Conservation (phyloP, 208 protist genomes). For the Crithidia thermophila region DNA sequence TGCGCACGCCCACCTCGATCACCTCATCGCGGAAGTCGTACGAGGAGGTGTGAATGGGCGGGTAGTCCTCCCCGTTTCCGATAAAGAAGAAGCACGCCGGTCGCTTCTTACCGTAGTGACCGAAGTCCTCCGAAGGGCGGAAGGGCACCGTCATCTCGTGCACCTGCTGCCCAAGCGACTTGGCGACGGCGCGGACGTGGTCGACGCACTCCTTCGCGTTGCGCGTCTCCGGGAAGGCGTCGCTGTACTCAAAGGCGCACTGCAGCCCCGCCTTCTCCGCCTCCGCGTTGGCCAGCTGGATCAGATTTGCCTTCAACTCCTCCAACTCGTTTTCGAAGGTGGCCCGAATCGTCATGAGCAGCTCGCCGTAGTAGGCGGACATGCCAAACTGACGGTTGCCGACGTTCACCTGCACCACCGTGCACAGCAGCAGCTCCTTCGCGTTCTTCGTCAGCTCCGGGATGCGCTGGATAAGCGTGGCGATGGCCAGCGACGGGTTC, state of each 20-base stretch:
- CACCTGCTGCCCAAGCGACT: conserved; percentile 20
- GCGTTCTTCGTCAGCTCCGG: conserved; percentile 39
- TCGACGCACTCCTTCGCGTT: conserved; percentile 42
- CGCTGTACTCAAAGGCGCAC: conserved; percentile 44
- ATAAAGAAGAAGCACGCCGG: conserved; percentile 47
- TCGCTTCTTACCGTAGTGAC: conserved; percentile 43
- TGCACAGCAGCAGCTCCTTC: conserved; percentile 43
- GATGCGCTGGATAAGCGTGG: conserved; percentile 39
- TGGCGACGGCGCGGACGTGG: conserved; percentile 38
- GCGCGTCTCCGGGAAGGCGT: conserved; percentile 48
- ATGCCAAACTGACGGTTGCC: conserved; percentile 51
- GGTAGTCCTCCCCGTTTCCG: conserved; percentile 41
- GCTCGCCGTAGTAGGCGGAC: conserved; percentile 48
- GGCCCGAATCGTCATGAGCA: conserved; percentile 46
- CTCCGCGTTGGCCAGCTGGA: conserved; percentile 22
- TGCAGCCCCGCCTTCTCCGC: conserved; percentile 26
- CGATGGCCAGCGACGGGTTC: conserved; percentile 43
- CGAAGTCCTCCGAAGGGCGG: conserved; percentile 48
- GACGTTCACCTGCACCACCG: conserved; percentile 49
- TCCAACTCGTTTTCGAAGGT: conserved; percentile 42
- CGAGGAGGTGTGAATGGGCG: conserved; percentile 41
- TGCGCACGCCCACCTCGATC: conserved; percentile 38
- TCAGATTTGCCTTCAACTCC: conserved; percentile 27
- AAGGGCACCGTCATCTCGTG: conserved; percentile 34
- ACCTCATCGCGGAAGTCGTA: conserved; percentile 51